Base-by-base conservation (phyloP, 2,329 filamentous ascomycete genomes). In the Trichoderma sp. region DNA sequence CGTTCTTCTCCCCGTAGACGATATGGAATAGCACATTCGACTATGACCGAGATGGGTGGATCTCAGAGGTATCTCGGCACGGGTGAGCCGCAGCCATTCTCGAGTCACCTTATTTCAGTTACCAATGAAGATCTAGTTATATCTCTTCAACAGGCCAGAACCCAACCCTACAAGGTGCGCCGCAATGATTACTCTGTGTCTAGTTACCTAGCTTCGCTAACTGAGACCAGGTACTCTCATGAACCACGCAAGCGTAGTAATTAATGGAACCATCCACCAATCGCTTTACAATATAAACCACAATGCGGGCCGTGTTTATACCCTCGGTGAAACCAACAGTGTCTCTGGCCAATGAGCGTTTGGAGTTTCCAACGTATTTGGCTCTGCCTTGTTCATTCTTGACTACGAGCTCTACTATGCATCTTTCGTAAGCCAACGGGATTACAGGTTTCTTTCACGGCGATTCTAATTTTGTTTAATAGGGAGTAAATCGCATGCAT, bases 331-430 rank as follows among this genome's bases (percentile, higher is more conserved):
- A 32, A 67, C 64, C 7, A 67, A 67, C 32, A 60, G 64, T 22
- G 64, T 67, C 12, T 67, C 64, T 6, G 64, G 64, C 7, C 64
- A 67, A 60, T 54, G 64, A 6, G 64, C 64, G 8, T 60, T 67
- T 60, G 64, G 64, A 9, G 64, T 67, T 15, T 67, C 64, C 22
- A 45, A 67, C 4, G 64, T 67, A 2, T 67, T 67, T 53, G 64
- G 64, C n/a, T 60, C 64, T n/a, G 64, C 64, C 5, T 32, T 67
- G 12, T 67, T 67, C 45, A 15, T 67, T 25, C 35, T 67, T 8
- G 64, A 67, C 56, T 67, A 67, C n/a, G 64, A 67, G 34, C 52
- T 67, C n/a, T 67, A 67, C 45, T 67, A 67, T 35, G 64, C 54
- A 17, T 67, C 54, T 19, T 67, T 67, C 3, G 64, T 67, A 32